A percentile compares a stretch with the other conserved stretches of the same genome.
phyloP scores from a whole-genome alignment of 768 basidiomycete species.

The Boletellus ananas region DNA sequence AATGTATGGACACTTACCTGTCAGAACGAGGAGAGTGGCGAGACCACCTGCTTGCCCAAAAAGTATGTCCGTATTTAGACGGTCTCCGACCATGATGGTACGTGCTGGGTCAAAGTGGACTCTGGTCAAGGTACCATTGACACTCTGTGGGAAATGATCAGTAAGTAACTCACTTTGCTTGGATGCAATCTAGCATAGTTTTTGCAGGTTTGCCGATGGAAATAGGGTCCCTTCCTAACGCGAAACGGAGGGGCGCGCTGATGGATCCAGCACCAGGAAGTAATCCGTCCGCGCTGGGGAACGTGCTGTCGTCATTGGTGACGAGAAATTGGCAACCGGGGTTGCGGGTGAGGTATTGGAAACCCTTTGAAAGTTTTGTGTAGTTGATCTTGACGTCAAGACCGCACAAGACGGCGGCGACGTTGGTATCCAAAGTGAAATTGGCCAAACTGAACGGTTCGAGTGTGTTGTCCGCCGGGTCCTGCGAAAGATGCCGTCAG shows the following conservation, averaged over 20 bases:
- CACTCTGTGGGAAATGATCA: background rate
- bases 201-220: slow-evolving; percentile 88
- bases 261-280: slow-evolving; percentile 86
- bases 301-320: slow-evolving; percentile 93
- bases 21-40: slow-evolving; percentile 84
- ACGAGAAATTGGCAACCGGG: slow-evolving; percentile 79
- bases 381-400: slow-evolving; percentile 87
- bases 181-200: slow-evolving; percentile 92
- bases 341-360: slow-evolving; percentile 82
- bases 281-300: slow-evolving; percentile 65
- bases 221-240: slow-evolving; percentile 65
- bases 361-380: slow-evolving; percentile 90
- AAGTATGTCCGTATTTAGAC: slow-evolving; percentile 91
- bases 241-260: slow-evolving; percentile 75
- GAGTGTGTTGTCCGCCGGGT: slow-evolving; percentile 79
- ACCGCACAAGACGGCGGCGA: slow-evolving; percentile 95
- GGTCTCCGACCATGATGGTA: slow-evolving; percentile 95
- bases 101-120: slow-evolving; percentile 80
- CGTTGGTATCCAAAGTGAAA: slow-evolving; percentile 70
- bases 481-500: slow-evolving; percentile 42
- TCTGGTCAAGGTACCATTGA: slow-evolving; percentile 39
- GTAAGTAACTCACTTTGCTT: slow-evolving; percentile 62
- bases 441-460: slow-evolving; percentile 61
- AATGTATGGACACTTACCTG: slow-evolving; percentile 48
- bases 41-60: slow-evolving; percentile 89